Evolutionary conservation across 1,284 basidiomycete species (phyloP), one percentile per base, ranked within the genome.

Genomic region (Neolentinus lepideus): DNA sequence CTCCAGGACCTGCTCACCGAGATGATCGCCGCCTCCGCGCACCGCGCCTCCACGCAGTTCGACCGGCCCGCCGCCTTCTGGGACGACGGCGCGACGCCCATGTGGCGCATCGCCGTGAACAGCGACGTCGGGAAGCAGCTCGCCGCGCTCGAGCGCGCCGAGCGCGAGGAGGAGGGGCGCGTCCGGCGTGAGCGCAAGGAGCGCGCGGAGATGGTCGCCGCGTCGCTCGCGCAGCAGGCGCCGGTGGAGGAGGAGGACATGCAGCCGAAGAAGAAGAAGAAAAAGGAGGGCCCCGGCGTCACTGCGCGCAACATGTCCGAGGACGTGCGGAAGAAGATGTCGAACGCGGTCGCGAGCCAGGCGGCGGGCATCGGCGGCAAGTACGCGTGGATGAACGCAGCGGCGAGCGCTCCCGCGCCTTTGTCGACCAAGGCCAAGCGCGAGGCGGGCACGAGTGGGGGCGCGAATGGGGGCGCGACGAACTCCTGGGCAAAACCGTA

Each of bases 301-400:
- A 89, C 88, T 0, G 89, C 90, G 52, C 76, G 85, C 56, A 93
- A 92, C 66, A 91, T 94, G 88, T 85, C 84, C 1, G 91, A 92
- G 68, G 91, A 93, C 63, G 88, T 92, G 61, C 76, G 86, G 61
- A 93, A 93, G 76, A 91, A 91, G 67, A 84, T 93, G 83, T 89
- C 88, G 47, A 92, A 93, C 67, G 88, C 88, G 29, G 88, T 89
- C 3, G 91, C 92, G n/a, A 86, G 83, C 62, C 88, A 90, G 64
- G 89, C 88, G 1, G 87, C 90, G n/a, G 90, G 91, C 0, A 66
- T 90, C 31, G 82, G 84, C 1, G 83, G 85, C 21, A 87, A 87
- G 67, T 94, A 92, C 64, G 78, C 89, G 14, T 94, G 91, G 92
- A 90, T 93, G 85, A 90, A 75, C 19, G 80, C 86, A 1, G 80